phyloP scores from a whole-genome alignment of 164 flowering plant genomes.

The Berberis thunbergii region DNA sequence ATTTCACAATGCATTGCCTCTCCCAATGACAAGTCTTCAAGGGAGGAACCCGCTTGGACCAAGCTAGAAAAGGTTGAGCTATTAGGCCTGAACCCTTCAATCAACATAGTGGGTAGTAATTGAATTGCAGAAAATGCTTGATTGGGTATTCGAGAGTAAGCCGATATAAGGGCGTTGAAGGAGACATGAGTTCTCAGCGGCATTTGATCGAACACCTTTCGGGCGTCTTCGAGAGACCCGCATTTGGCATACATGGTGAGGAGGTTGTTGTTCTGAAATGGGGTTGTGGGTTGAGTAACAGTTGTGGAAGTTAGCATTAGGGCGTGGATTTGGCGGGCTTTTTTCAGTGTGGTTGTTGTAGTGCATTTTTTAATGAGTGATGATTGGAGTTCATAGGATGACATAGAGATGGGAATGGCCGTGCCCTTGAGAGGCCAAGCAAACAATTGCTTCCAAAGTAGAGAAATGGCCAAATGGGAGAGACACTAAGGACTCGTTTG shows the following conservation, averaged over 20 bases:
- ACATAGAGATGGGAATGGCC: background rate
- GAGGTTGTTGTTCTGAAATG: constrained; percentile 62
- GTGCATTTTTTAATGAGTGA: constrained; percentile 47
- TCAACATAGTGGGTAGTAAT: constrained; percentile 30
- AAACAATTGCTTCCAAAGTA: too few species aligned
- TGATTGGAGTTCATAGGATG: constrained; percentile 15
- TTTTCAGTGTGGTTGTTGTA: constrained; percentile 31
- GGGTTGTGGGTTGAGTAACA: constrained; percentile 13
- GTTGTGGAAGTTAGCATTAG: constrained; percentile 40
- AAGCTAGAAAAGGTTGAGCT: constrained; percentile 60
- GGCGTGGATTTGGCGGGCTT: constrained; percentile 73
- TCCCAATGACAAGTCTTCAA: constrained; percentile 31
- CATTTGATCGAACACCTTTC: constrained; percentile 63
- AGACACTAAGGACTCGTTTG: too few species aligned
- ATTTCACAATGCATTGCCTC: constrained; percentile 41
- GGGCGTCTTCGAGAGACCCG: constrained; percentile 42
- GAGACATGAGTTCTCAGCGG: constrained; percentile 60
- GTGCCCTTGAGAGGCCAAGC: too few species aligned
- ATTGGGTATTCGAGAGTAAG: constrained; percentile 38
- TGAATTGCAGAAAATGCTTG: constrained; percentile 24
- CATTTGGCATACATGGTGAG: constrained; percentile 64
- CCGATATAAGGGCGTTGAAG: constrained; percentile 62
- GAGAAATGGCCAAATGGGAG: too few species aligned
- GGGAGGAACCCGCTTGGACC: constrained; percentile 38
- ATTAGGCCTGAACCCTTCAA: constrained; percentile 37